Percentiles rank a stretch among this genome's conserved stretches.
These are phyloP conservation scores for Podospora bellae-mahoneyi DNA, from an alignment of 495 filamentous ascomycete species.

Conservation along the genomic window DNA sequence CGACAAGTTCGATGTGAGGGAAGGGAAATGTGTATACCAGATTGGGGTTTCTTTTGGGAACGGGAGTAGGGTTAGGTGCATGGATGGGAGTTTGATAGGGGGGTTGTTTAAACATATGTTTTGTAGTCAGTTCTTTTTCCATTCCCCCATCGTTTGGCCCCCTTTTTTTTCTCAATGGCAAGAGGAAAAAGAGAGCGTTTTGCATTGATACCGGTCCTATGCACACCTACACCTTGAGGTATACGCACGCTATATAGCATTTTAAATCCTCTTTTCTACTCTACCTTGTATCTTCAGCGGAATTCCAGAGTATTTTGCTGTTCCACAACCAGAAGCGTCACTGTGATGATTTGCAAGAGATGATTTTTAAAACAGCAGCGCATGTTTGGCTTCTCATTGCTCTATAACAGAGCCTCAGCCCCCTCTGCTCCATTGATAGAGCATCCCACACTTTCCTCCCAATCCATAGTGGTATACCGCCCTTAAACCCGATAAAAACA, in stretches of 20 bases:
- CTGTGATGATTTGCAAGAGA: too few relatives aligned
- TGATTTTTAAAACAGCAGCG: too few relatives aligned
- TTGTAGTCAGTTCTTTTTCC: too few relatives aligned
- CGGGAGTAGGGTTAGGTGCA: background rate
- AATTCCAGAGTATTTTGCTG: too few relatives aligned
- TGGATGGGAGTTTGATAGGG: background rate
- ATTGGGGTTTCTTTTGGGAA: background rate
- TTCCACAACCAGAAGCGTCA: too few relatives aligned
- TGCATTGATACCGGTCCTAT: conserved; percentile 23
- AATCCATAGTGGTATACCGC: background rate
- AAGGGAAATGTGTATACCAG: background rate
- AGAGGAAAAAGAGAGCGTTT: conserved; percentile 3
- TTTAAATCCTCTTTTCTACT: background rate
- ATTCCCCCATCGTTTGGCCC: background rate
- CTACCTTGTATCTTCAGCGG: too few relatives aligned
- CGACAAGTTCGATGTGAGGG: conserved; percentile 32
- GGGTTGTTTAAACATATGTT: too few relatives aligned
- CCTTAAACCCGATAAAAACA: conserved; percentile 86
- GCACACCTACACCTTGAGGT: conserved; percentile 1
- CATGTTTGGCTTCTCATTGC: too few relatives aligned
- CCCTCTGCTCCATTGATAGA: too few relatives aligned
- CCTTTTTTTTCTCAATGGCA: background rate
- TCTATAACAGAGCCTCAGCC: too few relatives aligned
- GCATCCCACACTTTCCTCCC: background rate
- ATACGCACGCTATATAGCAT: conserved; percentile 5